Evolutionary conservation across 768 basidiomycete species (phyloP).

Genomic region (Tubosaeta sp.): DNA sequence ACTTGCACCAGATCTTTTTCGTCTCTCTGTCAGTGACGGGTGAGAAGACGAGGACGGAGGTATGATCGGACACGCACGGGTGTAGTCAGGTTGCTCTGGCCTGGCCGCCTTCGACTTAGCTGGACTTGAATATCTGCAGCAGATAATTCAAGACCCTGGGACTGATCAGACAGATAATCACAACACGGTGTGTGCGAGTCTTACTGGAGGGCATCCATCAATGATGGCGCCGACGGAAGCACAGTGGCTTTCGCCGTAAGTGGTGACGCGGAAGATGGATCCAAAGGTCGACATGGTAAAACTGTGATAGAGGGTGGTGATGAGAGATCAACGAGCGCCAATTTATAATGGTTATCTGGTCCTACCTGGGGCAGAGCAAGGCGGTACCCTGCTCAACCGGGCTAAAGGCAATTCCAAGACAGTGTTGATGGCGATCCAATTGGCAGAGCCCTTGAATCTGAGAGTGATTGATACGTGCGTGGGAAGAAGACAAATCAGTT

Average conservation of each 20-base stretch:
- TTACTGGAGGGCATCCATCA: constrained; percentile 94
- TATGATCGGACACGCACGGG: constrained; percentile 54
- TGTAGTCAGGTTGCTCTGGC: constrained; percentile 95
- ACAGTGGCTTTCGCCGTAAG: constrained; percentile 97
- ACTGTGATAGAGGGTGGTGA: constrained; percentile 5
- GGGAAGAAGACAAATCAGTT: constrained; percentile 15
- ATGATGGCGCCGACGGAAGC: constrained; percentile 96
- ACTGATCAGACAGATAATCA: constrained; percentile 12
- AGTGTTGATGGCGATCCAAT: background rate
- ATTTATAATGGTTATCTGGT: constrained; percentile 17
- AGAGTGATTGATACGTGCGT: constrained; percentile 14
- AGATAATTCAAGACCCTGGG: constrained; percentile 76
- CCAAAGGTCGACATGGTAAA: constrained; percentile 90
- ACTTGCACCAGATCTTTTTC: constrained; percentile 93
- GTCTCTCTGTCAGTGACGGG: constrained; percentile 61
- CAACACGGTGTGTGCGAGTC: constrained; percentile 20
- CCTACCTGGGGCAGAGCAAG: constrained; percentile 10
- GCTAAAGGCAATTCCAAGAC: constrained; percentile 10
- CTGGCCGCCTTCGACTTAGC: constrained; percentile 86
- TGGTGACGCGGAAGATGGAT: constrained; percentile 87
- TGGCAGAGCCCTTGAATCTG: constrained; percentile 4
- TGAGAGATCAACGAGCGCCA: constrained; percentile 12
- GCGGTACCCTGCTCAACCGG: constrained; percentile 22
- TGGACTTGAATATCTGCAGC: constrained; percentile 87
- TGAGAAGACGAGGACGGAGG: background rate